A percentile compares a stretch with the other conserved stretches of the same genome.
Conservation (phyloP, 2,329 filamentous ascomycete species). For the Apiospora saccharicola region DNA sequence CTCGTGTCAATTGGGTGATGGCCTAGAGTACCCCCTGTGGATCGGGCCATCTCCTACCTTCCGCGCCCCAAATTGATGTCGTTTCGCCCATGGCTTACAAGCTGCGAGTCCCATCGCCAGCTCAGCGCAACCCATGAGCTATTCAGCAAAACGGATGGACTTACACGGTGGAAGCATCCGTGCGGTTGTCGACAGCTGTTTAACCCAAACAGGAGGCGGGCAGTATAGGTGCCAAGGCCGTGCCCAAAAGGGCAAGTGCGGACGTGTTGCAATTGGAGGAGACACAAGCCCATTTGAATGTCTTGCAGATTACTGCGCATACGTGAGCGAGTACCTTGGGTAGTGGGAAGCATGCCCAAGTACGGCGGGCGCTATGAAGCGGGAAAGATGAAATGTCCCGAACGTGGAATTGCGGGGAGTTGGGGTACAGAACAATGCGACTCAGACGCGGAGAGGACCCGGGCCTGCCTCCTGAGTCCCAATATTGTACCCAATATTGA, state of each 20-base stretch:
- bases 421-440: constrained; percentile 1
- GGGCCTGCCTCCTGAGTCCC: background rate
- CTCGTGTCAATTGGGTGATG: background rate
- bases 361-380: background rate
- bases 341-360: background rate
- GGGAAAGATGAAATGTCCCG: constrained; percentile 15
- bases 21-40: background rate
- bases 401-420: background rate
- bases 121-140: background rate
- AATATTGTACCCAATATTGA: background rate
- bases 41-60: background rate
- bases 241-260: constrained; percentile 22
- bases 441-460: background rate
- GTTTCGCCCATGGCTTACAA: background rate
- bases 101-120: background rate
- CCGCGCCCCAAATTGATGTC: background rate
- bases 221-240: background rate
- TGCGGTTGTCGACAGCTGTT: background rate
- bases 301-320: constrained; percentile 20
- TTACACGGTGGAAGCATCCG: background rate
- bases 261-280: constrained; percentile 3
- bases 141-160: background rate
- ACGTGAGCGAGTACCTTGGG: background rate
- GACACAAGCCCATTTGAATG: background rate
- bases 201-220: constrained; percentile 17